Evolutionary conservation across 169 alveolate genomes (phyloP).

Genomic region (Plasmodium cynomolgi): DNA sequence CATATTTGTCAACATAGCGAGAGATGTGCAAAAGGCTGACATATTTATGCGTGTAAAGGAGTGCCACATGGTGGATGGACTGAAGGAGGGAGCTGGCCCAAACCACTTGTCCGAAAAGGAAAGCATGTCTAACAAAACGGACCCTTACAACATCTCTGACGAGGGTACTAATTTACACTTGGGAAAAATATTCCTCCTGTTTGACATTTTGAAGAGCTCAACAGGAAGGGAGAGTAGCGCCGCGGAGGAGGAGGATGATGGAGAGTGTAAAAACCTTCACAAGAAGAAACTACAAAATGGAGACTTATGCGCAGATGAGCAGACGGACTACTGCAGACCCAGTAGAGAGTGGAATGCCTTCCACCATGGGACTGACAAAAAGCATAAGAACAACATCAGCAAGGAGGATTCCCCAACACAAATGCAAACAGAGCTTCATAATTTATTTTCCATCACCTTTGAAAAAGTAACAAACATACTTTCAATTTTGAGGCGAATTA

Average conservation of each 20-base stretch:
- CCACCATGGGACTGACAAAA: not conserved
- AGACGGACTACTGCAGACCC: not conserved
- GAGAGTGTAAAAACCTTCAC: not conserved
- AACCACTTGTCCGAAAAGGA: not conserved
- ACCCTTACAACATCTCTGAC: not conserved
- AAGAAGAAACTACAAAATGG: not conserved
- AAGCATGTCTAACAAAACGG: not conserved
- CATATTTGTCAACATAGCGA: not conserved
- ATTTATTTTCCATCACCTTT: constrained; percentile 12
- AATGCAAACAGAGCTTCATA: constrained; percentile 5
- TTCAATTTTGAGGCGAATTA: constrained; percentile 17
- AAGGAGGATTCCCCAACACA: not conserved
- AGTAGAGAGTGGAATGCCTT: not conserved
- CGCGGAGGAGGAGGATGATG: not conserved
- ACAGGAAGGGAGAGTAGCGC: not conserved
- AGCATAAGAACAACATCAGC: not conserved
- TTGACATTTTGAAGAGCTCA: constrained; percentile 13
- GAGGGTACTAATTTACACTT: not conserved
- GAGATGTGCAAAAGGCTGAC: not conserved
- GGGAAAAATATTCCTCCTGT: constrained; percentile 12
- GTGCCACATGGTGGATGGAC: not conserved
- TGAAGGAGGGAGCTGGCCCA: not conserved
- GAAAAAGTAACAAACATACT: constrained; percentile 8
- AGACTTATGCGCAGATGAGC: not conserved
- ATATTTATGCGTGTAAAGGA: not conserved